A percentile compares a stretch with the other conserved stretches of the same genome.
phyloP scores from a whole-genome alignment of 2,329 filamentous ascomycete species.

The Alternaria ethzedia region DNA sequence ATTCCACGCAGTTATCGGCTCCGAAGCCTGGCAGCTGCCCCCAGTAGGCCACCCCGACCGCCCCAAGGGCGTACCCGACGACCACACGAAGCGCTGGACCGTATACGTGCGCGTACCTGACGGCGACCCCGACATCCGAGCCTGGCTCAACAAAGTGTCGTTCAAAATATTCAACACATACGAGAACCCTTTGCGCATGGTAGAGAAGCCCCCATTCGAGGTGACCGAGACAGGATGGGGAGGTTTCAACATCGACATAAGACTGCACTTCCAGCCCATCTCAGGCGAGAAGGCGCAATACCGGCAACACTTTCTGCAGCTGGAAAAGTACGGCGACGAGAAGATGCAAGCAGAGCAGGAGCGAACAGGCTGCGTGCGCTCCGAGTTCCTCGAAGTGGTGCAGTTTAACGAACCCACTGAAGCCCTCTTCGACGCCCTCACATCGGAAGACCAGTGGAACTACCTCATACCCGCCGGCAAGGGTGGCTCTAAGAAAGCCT shows the following conservation, averaged over 20 bases:
- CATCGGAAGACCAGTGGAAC: conserved; percentile 68
- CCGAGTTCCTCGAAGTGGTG: conserved; percentile 90
- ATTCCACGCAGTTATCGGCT: conserved; percentile 55
- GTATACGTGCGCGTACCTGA: conserved; percentile 92
- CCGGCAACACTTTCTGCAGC: conserved; percentile 88
- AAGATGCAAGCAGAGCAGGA: conserved; percentile 66
- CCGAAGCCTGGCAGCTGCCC: conserved; percentile 65
- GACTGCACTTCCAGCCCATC: conserved; percentile 89
- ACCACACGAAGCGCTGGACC: conserved; percentile 96
- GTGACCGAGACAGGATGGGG: conserved; percentile 96
- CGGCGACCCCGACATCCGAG: conserved; percentile 82
- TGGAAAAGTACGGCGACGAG: conserved; percentile 85
- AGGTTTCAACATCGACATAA: conserved; percentile 95
- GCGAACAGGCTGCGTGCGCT: conserved; percentile 66
- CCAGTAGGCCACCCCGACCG: conserved; percentile 70
- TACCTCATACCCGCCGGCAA: conserved; percentile 49
- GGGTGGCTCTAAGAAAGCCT: conserved; percentile 53
- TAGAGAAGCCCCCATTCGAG: conserved; percentile 78
- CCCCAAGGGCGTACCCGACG: conserved; percentile 74
- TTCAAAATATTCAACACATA: conserved; percentile 99
- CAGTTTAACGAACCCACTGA: conserved; percentile 98
- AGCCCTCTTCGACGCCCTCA: conserved; percentile 86
- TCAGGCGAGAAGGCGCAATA: conserved; percentile 93
- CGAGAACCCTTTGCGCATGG: conserved; percentile 80
- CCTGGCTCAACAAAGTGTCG: conserved; percentile 95